Conservation (phyloP, 2,329 filamentous ascomycete species). For the Rhynchosporium graminicola region DNA sequence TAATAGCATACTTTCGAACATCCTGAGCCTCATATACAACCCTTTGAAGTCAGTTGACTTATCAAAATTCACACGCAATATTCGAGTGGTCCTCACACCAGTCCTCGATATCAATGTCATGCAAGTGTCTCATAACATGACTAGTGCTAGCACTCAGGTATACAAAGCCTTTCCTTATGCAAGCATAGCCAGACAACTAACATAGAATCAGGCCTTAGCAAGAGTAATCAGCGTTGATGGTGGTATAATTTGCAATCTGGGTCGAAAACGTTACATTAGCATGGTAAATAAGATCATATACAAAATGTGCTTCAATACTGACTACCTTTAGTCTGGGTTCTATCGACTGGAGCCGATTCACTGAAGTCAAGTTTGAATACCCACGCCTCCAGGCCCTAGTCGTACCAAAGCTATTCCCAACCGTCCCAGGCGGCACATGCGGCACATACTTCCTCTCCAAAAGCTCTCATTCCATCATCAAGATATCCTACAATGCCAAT, state of each 20-base stretch:
- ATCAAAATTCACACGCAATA: neutral
- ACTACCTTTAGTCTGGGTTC: neutral
- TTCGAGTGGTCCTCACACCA: neutral
- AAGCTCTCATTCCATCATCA: neutral
- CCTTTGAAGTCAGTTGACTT: neutral
- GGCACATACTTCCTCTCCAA: neutral
- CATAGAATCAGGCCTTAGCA: neutral
- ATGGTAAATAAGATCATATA: neutral
- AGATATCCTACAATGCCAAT: neutral
- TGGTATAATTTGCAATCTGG: neutral
- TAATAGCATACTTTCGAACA: neutral
- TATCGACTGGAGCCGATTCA: neutral
- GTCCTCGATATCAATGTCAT: neutral
- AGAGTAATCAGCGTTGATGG: neutral
- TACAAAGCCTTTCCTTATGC: neutral
- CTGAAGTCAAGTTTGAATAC: neutral
- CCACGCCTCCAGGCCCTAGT: neutral
- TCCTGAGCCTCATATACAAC: neutral
- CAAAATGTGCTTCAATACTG: neutral
- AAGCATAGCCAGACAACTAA: neutral
- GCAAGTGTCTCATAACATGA: neutral
- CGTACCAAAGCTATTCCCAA: neutral
- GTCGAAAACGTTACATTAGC: neutral
- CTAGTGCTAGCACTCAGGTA: neutral
- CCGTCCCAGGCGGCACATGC: neutral